Percentiles rank a stretch among this genome's conserved stretches.
Evolutionary conservation across 2,329 filamentous ascomycete genomes (phyloP).

Genomic region (Sporothrix euskadiensis): DNA sequence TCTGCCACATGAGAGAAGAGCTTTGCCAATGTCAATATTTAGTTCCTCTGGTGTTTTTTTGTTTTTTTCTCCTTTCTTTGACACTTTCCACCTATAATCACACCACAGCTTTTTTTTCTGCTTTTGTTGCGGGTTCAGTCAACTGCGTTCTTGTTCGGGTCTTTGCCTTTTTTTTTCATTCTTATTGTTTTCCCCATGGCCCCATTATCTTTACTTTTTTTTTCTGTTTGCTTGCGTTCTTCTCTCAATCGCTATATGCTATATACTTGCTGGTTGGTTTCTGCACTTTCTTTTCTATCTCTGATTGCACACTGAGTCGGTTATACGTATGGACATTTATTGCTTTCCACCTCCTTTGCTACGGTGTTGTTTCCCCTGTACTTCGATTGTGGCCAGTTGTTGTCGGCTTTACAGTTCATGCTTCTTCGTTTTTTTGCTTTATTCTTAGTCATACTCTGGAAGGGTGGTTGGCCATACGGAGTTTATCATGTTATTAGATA

Average conservation of each 20-base stretch:
- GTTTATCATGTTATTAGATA: constrained; percentile 27
- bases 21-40: background rate
- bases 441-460: background rate
- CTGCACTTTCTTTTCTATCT: background rate
- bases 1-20: background rate
- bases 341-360: background rate
- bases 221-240: constrained; percentile 21
- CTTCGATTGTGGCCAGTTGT: background rate
- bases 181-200: constrained; percentile 25
- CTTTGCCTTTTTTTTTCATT: constrained; percentile 28
- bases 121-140: background rate
- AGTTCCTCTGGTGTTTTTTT: background rate
- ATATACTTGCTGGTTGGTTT: background rate
- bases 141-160: background rate
- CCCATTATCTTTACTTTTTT: constrained; percentile 25
- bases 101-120: background rate
- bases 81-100: background rate
- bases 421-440: background rate
- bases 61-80: background rate
- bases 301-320: background rate
- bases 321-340: background rate
- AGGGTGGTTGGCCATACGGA: constrained; percentile 19
- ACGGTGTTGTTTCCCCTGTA: constrained; percentile 6
- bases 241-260: background rate
- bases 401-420: background rate